A percentile compares a stretch with the other conserved stretches of the same genome.
Conservation (phyloP, 2,329 filamentous ascomycete species). For the Byssoonygena ceratinophila region DNA sequence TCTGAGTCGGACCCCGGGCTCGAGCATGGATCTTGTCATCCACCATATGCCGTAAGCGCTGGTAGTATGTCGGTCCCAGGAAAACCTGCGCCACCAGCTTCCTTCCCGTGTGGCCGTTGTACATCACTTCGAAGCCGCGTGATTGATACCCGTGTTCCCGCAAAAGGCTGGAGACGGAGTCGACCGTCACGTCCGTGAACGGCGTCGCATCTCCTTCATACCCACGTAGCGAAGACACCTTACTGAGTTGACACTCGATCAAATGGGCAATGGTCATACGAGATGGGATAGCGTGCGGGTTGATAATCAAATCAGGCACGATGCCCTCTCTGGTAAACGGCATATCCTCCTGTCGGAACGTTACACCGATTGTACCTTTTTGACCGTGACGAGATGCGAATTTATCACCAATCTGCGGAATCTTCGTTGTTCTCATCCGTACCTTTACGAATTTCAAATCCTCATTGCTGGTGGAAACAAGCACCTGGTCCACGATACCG, state of each 20-base stretch:
- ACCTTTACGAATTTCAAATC: conserved; percentile 96
- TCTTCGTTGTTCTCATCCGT: conserved; percentile 90
- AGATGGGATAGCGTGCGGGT: conserved; percentile 97
- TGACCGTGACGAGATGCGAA: conserved; percentile 98
- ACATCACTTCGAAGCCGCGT: conserved; percentile 96
- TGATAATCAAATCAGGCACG: conserved; percentile 93
- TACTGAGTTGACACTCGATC: conserved; percentile 95
- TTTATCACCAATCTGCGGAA: conserved; percentile 97
- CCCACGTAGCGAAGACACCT: conserved; percentile 85
- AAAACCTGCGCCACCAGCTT: conserved; percentile 94
- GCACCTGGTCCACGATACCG: conserved; percentile 87
- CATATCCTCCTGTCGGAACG: conserved; percentile 97
- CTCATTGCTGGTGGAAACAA: conserved; percentile 89
- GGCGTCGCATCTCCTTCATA: conserved; percentile 96
- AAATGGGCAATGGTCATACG: conserved; percentile 99
- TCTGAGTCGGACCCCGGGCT: conserved; percentile 90
- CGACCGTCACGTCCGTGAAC: conserved; percentile 94
- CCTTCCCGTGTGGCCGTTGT: conserved; percentile 91
- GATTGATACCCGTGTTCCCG: conserved; percentile 89
- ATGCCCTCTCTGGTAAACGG: conserved; percentile 89
- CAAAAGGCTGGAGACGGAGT: conserved; percentile 77
- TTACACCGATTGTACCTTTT: conserved; percentile 98
- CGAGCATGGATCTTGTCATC: conserved; percentile 99
- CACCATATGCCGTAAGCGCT: conserved; percentile 97
- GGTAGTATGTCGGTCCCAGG: conserved; percentile 96